A percentile compares a stretch with the other conserved stretches of the same genome.
Conservation (phyloP, 345 rosid genomes). For the Hypericum androsaemum region DNA sequence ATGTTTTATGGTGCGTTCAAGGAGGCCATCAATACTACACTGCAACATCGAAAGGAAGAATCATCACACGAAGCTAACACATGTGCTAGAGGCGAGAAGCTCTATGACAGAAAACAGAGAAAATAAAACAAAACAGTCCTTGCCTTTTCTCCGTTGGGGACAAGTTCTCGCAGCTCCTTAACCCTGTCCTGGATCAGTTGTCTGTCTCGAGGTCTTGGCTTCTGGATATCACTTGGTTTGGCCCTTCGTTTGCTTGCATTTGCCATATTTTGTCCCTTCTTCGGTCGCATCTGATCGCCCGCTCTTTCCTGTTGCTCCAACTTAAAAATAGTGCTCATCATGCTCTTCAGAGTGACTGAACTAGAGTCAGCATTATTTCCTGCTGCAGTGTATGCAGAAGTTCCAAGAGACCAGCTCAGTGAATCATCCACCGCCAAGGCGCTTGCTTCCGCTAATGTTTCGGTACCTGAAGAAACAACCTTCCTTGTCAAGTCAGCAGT, state of each 20-base stretch:
- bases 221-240: constrained; percentile 36
- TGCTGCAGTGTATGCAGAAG: constrained; percentile 11
- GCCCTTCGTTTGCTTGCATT: constrained; percentile 29
- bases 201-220: constrained; percentile 58
- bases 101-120: not conserved
- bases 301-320: constrained; percentile 12
- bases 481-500: constrained; percentile 9
- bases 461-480: constrained; percentile 10
- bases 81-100: not conserved
- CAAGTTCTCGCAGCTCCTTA: constrained; percentile 54
- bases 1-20: constrained; percentile 47
- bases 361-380: constrained; percentile 6
- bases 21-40: constrained; percentile 68
- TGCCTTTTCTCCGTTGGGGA: constrained; percentile 52
- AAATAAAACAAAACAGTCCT: constrained; percentile 6
- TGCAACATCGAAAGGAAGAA: constrained; percentile 12
- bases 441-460: constrained; percentile 5
- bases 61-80: not conserved
- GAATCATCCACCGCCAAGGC: constrained; percentile 9
- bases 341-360: constrained; percentile 20
- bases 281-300: not conserved
- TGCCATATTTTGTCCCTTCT: constrained; percentile 20
- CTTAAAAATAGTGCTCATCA: constrained; percentile 12
- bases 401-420: constrained; percentile 7
- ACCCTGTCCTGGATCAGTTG: constrained; percentile 64